Conservation (phyloP, 371 early-diverging fungal genomes). For the Lichtheimia hyalospora region DNA sequence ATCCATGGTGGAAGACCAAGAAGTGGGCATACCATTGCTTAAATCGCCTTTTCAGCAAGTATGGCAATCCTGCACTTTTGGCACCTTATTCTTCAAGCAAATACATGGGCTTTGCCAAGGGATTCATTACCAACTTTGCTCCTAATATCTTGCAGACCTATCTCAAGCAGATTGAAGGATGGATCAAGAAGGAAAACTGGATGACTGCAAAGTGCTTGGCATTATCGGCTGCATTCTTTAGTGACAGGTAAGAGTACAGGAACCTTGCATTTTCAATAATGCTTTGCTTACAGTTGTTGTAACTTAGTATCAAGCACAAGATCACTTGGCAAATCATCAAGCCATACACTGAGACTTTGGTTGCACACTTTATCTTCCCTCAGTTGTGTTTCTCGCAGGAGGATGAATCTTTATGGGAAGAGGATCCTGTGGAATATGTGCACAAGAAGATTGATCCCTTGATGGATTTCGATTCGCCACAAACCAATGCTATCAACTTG, state of each 20-base stretch:
- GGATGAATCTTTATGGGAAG: slow-evolving; percentile 88
- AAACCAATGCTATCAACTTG: slow-evolving; percentile 66
- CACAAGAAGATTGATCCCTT: slow-evolving; percentile 79
- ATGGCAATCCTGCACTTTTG: slow-evolving; percentile 73
- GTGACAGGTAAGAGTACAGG: slow-evolving; percentile 32
- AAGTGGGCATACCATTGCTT: slow-evolving; percentile 91
- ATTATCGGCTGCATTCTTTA: slow-evolving; percentile 54
- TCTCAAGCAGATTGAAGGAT: slow-evolving; percentile 74
- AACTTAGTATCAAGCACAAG: slow-evolving; percentile 75
- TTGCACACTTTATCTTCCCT: slow-evolving; percentile 86
- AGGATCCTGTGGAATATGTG: slow-evolving; percentile 91
- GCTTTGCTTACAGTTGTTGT: slow-evolving; percentile 8
- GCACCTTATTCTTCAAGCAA: slow-evolving; percentile 47
- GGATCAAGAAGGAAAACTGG: slow-evolving; percentile 65
- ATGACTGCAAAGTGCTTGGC: slow-evolving; percentile 57
- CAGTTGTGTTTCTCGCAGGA: slow-evolving; percentile 78
- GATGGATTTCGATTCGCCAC: slow-evolving; percentile 77
- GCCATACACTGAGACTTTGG: slow-evolving; percentile 74
- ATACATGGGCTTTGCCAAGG: slow-evolving; percentile 73
- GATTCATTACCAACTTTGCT: slow-evolving; percentile 81
- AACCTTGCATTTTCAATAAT: neutral
- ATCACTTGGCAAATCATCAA: slow-evolving; percentile 86
- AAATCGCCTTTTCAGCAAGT: slow-evolving; percentile 77
- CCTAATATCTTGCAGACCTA: slow-evolving; percentile 82
- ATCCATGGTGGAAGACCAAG: slow-evolving; percentile 89